phyloP scores from a whole-genome alignment of 495 filamentous ascomycete species.

The Clohesyomyces aquaticus region DNA sequence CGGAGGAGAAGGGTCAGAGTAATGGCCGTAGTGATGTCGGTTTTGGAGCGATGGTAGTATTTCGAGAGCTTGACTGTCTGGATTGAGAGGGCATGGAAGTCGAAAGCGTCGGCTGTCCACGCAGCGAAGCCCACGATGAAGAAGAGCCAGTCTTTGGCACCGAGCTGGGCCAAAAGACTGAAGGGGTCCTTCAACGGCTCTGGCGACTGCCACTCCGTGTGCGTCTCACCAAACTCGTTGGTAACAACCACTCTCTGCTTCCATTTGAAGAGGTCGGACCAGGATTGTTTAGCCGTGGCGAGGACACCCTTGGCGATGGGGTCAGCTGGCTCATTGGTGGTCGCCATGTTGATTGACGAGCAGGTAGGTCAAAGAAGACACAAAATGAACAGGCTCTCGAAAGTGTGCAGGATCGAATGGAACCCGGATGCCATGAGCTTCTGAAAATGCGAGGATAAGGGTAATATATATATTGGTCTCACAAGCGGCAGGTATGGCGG shows the following conservation, averaged over 20 bases:
- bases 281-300: constrained; percentile 62
- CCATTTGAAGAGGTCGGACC: constrained; percentile 67
- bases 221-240: constrained; percentile 59
- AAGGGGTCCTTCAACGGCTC: constrained; percentile 64
- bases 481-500: constrained; percentile 5
- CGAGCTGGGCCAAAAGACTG: constrained; percentile 60
- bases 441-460: background rate
- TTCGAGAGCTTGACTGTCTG: constrained; percentile 68
- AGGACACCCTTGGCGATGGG: constrained; percentile 62
- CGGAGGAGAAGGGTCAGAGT: constrained; percentile 73
- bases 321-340: constrained; percentile 57
- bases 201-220: constrained; percentile 64
- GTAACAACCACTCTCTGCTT: constrained; percentile 67
- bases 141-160: constrained; percentile 61
- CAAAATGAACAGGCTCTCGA: background rate
- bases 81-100: constrained; percentile 77
- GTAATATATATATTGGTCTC: constrained; percentile 1
- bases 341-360: constrained; percentile 20
- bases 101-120: constrained; percentile 74
- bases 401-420: background rate
- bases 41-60: constrained; percentile 67
- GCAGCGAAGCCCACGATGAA: constrained; percentile 66
- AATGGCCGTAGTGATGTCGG: constrained; percentile 72
- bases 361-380: background rate
- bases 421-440: background rate